Conservation (phyloP, 345 rosid genomes). For the Pistacia integerrima region DNA sequence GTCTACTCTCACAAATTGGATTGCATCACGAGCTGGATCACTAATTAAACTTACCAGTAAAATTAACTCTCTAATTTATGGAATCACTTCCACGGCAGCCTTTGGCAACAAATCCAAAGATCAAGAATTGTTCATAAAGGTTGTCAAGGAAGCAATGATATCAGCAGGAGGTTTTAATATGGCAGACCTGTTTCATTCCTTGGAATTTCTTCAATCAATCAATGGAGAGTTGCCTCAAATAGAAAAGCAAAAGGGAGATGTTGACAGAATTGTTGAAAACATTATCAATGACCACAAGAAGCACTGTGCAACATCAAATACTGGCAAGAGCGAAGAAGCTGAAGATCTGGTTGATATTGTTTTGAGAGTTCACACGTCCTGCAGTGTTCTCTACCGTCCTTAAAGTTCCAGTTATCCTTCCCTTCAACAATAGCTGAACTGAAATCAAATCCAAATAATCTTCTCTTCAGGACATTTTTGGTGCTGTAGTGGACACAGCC, state of each 20-base stretch:
- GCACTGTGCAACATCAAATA: no score
- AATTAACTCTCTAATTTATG: constrained; percentile 13
- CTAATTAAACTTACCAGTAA: constrained; percentile 26
- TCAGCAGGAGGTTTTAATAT: constrained; percentile 19
- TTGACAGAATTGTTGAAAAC: constrained; percentile 18
- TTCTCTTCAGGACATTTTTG: no score
- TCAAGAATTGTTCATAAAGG: constrained; percentile 23
- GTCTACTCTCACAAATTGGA: constrained; percentile 1
- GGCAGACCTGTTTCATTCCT: constrained; percentile 30
- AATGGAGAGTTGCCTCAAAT: constrained; percentile 15
- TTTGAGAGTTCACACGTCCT: no score
- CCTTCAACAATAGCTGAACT: no score
- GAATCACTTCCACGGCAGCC: constrained; percentile 21
- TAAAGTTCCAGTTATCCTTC: no score
- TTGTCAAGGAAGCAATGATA: not conserved
- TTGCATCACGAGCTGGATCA: constrained; percentile 3
- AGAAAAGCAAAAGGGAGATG: constrained; percentile 15
- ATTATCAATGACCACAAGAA: no score
- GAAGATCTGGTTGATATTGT: no score
- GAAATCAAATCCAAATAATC: no score
- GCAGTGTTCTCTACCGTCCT: no score
- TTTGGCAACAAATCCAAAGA: constrained; percentile 29
- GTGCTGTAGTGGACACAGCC: no score
- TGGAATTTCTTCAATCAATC: constrained; percentile 15
- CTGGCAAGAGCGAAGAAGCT: no score